Conservation (phyloP, 179 eudicot genomes). For the Camellia oleifera region DNA sequence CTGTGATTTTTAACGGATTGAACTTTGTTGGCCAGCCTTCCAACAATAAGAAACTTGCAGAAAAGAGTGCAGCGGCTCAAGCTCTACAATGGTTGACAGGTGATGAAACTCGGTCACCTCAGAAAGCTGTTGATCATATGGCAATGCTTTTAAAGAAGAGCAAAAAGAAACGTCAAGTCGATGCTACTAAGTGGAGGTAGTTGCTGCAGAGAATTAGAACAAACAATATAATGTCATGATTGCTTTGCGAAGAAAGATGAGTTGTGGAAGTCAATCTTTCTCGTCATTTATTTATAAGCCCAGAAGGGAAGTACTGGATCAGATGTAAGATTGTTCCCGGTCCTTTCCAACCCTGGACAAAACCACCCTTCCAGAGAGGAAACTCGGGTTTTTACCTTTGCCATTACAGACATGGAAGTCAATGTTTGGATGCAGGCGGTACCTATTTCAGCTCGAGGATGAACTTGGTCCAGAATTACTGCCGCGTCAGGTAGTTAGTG, state of each 20-base stretch:
- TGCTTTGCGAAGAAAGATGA: not conserved
- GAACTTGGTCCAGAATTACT: not conserved
- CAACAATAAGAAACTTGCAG: slow-evolving; percentile 77
- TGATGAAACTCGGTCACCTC: slow-evolving; percentile 59
- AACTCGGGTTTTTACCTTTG: no score
- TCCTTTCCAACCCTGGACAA: not conserved
- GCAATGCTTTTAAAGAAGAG: slow-evolving; percentile 61
- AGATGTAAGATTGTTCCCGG: not conserved
- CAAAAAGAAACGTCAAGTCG: slow-evolving; percentile 43
- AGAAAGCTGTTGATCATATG: slow-evolving; percentile 47
- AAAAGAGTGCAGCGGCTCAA: slow-evolving; percentile 85
- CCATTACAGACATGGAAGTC: not conserved
- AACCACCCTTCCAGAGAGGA: not conserved
- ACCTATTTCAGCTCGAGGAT: not conserved
- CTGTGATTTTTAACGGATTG: slow-evolving; percentile 65
- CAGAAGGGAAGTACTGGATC: not conserved
- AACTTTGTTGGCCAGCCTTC: slow-evolving; percentile 78
- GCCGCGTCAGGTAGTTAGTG: not conserved
- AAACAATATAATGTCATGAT: not conserved
- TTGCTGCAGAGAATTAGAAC: not conserved
- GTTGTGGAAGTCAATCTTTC: not conserved
- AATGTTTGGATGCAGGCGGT: not conserved
- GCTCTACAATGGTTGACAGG: slow-evolving; percentile 83
- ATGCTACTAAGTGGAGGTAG: slow-evolving; percentile 35
- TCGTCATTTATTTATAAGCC: not conserved